A percentile compares a stretch with the other conserved stretches of the same genome.
phyloP scores from a whole-genome alignment of 2,329 filamentous ascomycete species.

The Dothideomycetidae sp. region DNA sequence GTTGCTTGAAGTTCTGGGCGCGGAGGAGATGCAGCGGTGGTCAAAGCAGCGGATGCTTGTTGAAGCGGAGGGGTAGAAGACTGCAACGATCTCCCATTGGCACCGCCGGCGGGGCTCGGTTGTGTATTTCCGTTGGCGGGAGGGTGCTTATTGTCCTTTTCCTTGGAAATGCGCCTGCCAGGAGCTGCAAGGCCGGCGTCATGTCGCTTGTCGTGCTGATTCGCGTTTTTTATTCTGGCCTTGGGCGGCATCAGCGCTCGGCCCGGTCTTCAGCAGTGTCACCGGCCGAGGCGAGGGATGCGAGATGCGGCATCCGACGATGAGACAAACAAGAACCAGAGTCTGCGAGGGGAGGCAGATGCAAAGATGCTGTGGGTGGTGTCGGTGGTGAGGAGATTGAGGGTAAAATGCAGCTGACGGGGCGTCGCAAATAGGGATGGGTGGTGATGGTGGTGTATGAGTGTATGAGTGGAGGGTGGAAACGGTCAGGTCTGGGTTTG shows the following conservation, averaged over 20 bases:
- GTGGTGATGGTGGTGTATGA: too few relatives aligned
- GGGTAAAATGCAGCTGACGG: background rate
- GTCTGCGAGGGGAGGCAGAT: too few relatives aligned
- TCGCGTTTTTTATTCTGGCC: constrained; percentile 30
- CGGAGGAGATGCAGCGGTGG: constrained; percentile 24
- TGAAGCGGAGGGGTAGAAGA: constrained; percentile 21
- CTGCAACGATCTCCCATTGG: constrained; percentile 26
- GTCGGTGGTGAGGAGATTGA: too few relatives aligned
- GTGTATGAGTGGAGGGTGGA: too few relatives aligned
- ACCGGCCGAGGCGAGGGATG: constrained; percentile 5
- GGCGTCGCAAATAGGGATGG: background rate
- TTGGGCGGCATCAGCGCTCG: constrained; percentile 34
- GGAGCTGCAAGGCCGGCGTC: constrained; percentile 78
- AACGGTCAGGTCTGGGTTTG: background rate
- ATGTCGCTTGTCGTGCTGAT: constrained; percentile 47
- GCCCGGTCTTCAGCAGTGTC: constrained; percentile 12
- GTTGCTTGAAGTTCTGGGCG: constrained; percentile 15
- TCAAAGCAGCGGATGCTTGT: constrained; percentile 26
- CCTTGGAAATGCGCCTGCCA: constrained; percentile 48
- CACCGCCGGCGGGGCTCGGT: too few relatives aligned
- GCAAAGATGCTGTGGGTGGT: too few relatives aligned
- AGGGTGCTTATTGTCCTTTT: constrained; percentile 32
- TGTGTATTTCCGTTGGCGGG: constrained; percentile 23
- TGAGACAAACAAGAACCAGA: constrained; percentile 6
- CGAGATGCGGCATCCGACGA: constrained; percentile 7